Conservation (phyloP, 306 rosid genomes). For the Psophocarpus tetragonolobus region DNA sequence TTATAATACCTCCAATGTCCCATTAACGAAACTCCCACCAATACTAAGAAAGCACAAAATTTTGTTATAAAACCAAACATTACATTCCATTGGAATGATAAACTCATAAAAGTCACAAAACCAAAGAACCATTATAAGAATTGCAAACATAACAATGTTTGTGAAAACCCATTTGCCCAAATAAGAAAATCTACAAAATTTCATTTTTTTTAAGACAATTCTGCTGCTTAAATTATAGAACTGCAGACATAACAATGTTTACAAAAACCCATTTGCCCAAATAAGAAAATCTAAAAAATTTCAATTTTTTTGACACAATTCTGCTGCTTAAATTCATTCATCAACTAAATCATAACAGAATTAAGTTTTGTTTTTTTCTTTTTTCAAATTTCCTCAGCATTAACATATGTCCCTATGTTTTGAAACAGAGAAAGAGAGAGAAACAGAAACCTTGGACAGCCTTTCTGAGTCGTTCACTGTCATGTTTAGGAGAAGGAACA, state of each 20-base stretch:
- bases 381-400: conserved; percentile 14
- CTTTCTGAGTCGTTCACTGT: conserved; percentile 61
- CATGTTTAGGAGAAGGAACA: conserved; percentile 76
- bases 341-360: neutral
- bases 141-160: neutral
- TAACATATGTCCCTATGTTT: neutral
- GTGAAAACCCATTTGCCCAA: conserved; percentile 10
- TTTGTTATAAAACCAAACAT: neutral
- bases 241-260: neutral
- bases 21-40: neutral
- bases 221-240: neutral
- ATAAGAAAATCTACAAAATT: neutral
- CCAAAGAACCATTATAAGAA: neutral
- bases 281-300: neutral
- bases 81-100: neutral
- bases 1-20: neutral
- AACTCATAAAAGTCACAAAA: no score
- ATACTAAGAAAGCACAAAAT: neutral
- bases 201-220: conserved; percentile 11
- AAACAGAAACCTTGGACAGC: conserved; percentile 69
- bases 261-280: conserved; percentile 8
- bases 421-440: conserved; percentile 11
- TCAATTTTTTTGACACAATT: conserved; percentile 12
- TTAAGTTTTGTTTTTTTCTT: no score
- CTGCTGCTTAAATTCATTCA: neutral